Evolutionary conservation across 257 asterid genomes (phyloP), one percentile per base, ranked within the genome.

Genomic region (Ehretia macrophylla): DNA sequence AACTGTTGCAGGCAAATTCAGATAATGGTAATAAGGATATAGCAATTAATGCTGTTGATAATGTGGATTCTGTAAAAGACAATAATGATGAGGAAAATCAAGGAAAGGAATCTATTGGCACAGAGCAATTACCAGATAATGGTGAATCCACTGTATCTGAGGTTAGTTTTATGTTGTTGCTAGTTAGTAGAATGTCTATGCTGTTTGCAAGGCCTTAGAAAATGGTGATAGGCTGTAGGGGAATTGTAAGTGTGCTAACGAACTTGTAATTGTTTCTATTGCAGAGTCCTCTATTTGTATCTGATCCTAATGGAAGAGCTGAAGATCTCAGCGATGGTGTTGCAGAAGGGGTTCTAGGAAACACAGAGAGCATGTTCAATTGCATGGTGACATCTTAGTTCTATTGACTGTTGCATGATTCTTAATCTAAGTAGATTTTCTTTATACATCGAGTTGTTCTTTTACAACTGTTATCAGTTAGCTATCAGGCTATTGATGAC

Each of bases 111-210:
- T 50, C 59, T 61, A 35, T 42, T 63, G 68, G 55, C 8, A 54
- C 10, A 53, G 75, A 42, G 64, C 64, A 37, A 71, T 32, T 42
- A 57, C 72, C 47, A 18, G 44, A 21, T 69, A 62, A 51, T 53
- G 68, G 69, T 51, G 70, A 63, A 70, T 67, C 72, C 52, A 46
- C 17, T 32, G 62, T 70, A 50, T 51, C 68, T 55, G 53, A 64
- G 75, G 77, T 70, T 60, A 21, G 52, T 45, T 44, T 44, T 14
- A 14, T 20, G 17, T 10, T 19, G 23, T 17, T 6, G n/a, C n/a
- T n/a, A n/a, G 19, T 19, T 21, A 13, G 16, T 14, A 38, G 23
- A 10, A 56, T 37, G 23, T 35, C 1, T 37, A 6, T n/a, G n/a
- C n/a, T 56, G 16, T 10, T 42, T 42, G 47, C 47, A 2, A 42